Conservation (phyloP, 1,284 basidiomycete genomes). For the Trichosporon asahii region DNA sequence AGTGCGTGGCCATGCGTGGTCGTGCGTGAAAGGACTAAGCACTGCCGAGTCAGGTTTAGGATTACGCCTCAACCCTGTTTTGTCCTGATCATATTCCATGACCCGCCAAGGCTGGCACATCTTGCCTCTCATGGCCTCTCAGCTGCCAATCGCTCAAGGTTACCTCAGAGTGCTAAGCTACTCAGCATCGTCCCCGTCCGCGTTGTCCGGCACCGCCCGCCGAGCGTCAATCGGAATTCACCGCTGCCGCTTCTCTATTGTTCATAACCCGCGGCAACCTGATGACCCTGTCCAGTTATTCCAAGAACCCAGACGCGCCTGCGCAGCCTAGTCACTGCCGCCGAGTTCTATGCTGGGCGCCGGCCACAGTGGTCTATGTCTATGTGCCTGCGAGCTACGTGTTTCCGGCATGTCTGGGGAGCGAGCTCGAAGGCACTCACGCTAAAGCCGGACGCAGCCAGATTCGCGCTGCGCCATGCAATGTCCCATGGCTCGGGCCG, state of each 20-base stretch:
- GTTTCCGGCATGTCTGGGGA: too few relatives aligned
- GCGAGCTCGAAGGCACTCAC: too few relatives aligned
- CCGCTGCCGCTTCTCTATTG: slow-evolving; percentile 15
- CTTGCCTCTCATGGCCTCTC: too few relatives aligned
- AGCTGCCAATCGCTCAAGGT: too few relatives aligned
- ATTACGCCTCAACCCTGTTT: not conserved
- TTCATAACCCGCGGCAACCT: slow-evolving; percentile 61
- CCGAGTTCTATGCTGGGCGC: not conserved
- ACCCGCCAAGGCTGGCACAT: not conserved
- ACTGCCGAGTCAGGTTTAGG: slow-evolving; percentile 1
- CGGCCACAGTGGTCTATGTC: not conserved
- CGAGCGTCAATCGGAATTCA: not conserved
- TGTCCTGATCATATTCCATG: not conserved
- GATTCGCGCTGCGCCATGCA: not conserved
- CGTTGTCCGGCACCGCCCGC: not conserved
- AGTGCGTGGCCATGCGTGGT: too few relatives aligned
- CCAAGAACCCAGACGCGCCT: not conserved
- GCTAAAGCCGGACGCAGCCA: not conserved
- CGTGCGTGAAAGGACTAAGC: not conserved
- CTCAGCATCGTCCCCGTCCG: too few relatives aligned
- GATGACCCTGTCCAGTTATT: slow-evolving; percentile 27
- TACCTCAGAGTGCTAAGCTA: too few relatives aligned
- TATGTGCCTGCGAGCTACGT: too few relatives aligned
- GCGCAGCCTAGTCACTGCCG: not conserved
- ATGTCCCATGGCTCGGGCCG: not conserved